Evolutionary conservation across 352 stramenopile genomes (phyloP), one percentile per base, ranked within the genome.

Genomic region (Phytophthora syringae): DNA sequence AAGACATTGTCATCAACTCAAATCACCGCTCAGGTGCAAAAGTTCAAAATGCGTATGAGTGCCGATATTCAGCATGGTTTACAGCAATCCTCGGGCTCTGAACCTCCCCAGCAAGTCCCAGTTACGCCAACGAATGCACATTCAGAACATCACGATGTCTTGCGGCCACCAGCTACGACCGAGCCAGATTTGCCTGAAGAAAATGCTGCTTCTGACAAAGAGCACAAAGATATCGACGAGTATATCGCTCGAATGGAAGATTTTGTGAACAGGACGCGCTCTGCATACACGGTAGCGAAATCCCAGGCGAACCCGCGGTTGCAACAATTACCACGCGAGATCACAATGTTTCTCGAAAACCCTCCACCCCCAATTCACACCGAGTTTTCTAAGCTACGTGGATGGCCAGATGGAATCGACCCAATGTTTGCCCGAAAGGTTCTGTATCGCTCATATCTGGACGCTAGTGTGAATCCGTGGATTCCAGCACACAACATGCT

Each of bases 321-420:
- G 0, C 42, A 55, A n/a, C 5, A 39, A 12, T n/a, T 77, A 3
- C 58, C 64, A 27, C 57, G 39, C 0, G 68, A 77, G 21, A 16
- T 74, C 0, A 36, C 21, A 7, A 66, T 72, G 51, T 54, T 69
- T 15, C 7, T 61, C 0, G 25, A 49, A 7, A 27, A 59, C 24
- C 21, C 39, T 0, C 60, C 56, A n/a, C 64, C 65, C 16, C 11
- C 61, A 51, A 48, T 74, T 34, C 54, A 65, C 36, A 32, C 34
- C 1, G 54, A 73, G 30, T 78, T 73, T 18, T 52, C 70, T 2
- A 67, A 59, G 13, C 21, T 62, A 21, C 61, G 60, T 28, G 66
- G 52, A 12, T 78, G 66, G 55, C 56, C 70, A 22, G 52, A 62
- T 11, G 70, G 64, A 0, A 65, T 74, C 20, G 42, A 68, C 21